phyloP scores from a whole-genome alignment of 345 rosid species.

The Corymbia maculata region DNA sequence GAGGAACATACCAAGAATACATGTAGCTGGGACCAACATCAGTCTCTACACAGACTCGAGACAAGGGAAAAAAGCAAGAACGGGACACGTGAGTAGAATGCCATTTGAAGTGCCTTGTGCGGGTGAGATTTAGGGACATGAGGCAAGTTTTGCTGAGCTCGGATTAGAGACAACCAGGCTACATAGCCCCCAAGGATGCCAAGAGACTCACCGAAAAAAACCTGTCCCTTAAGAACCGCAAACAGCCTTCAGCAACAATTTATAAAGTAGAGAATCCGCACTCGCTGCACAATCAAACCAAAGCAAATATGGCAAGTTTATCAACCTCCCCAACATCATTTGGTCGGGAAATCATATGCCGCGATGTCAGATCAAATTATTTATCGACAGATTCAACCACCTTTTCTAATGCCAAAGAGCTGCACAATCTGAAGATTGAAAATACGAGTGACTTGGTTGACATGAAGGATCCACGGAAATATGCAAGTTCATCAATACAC shows the following conservation, averaged over 20 bases:
- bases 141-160: not conserved
- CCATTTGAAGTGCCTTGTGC: not conserved
- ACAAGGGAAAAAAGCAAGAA: not conserved
- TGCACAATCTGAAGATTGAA: not conserved
- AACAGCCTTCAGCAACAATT: not conserved
- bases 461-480: not conserved
- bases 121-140: not conserved
- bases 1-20: not conserved
- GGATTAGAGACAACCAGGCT: not conserved
- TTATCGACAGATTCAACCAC: not conserved
- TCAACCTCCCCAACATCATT: not conserved
- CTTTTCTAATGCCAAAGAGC: not conserved
- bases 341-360: not conserved
- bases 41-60: not conserved
- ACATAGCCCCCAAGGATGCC: not conserved
- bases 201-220: not conserved
- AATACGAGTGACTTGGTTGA: not conserved
- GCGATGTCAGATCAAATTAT: not conserved
- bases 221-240: not conserved
- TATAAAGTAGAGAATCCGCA: not conserved
- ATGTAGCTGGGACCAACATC: rapidly evolving
- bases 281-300: not conserved
- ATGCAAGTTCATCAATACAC: not conserved
- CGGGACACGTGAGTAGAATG: not conserved
- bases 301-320: not conserved